These are phyloP conservation scores for Cochlearia excelsa DNA, from an alignment of 345 rosid species.

Conservation along the genomic window DNA sequence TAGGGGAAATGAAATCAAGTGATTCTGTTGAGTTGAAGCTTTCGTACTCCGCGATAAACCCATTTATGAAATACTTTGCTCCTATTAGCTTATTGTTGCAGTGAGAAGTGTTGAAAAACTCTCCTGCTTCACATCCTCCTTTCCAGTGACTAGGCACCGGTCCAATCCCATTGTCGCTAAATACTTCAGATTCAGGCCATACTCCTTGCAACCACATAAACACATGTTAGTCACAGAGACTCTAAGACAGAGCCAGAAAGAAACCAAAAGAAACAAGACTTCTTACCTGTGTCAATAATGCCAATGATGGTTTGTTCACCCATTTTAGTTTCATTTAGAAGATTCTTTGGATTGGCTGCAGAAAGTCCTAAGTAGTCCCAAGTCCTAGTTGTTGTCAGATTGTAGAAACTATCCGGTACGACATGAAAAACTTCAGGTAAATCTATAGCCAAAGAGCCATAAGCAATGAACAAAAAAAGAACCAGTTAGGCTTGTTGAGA, in stretches of 20 bases:
- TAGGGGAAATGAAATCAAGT: slow-evolving; percentile 46
- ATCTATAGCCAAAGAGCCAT: slow-evolving; percentile 25
- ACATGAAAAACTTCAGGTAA: slow-evolving; percentile 47
- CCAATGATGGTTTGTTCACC: slow-evolving; percentile 38
- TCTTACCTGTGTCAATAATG: slow-evolving; percentile 34
- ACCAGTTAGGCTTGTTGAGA: neutral
- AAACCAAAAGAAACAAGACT: neutral
- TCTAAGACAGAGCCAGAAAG: neutral
- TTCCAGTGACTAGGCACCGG: slow-evolving; percentile 28
- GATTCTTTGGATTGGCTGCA: slow-evolving; percentile 22
- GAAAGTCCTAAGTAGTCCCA: slow-evolving; percentile 53
- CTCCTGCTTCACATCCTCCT: slow-evolving; percentile 35
- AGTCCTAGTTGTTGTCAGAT: slow-evolving; percentile 45
- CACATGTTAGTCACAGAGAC: neutral
- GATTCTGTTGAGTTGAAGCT: slow-evolving; percentile 37
- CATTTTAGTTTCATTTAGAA: slow-evolving; percentile 30
- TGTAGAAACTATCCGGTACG: slow-evolving; percentile 34
- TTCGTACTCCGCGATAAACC: slow-evolving; percentile 32
- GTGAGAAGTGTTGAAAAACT: slow-evolving; percentile 23
- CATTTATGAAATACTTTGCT: slow-evolving; percentile 48
- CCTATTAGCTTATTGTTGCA: slow-evolving; percentile 60
- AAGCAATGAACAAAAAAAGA: neutral
- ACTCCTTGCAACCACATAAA: slow-evolving; percentile 17
- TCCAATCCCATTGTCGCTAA: slow-evolving; percentile 27
- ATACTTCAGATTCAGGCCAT: slow-evolving; percentile 32